Evolutionary conservation across 2,329 filamentous ascomycete genomes (phyloP).

Genomic region (Chaetothyriales sp.): DNA sequence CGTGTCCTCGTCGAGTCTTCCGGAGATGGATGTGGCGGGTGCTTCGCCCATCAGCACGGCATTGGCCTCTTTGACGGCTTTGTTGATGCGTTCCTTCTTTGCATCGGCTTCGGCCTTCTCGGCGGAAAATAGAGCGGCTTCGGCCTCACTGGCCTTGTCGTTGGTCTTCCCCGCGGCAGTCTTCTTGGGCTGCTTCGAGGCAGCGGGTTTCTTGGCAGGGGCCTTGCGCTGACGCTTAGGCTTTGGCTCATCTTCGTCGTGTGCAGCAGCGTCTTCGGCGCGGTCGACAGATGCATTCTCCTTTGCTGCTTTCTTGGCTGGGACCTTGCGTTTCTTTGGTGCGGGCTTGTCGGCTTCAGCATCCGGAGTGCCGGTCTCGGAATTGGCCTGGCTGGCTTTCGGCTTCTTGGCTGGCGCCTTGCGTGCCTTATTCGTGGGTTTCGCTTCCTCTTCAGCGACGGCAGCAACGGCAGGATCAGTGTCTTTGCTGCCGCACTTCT

Average conservation of each 20-base stretch:
- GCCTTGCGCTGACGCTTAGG: constrained; percentile 4
- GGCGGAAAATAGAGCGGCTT: neutral
- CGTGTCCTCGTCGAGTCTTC: too few species aligned
- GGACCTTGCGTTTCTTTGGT: constrained; percentile 10
- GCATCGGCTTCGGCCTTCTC: constrained; percentile 1
- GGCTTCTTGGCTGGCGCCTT: constrained; percentile 18
- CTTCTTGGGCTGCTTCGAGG: neutral
- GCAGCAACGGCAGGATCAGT: constrained; percentile 3
- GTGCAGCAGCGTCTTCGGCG: neutral
- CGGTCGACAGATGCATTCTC: constrained; percentile 2
- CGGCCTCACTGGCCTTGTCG: neutral
- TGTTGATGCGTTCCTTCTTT: constrained; percentile 3
- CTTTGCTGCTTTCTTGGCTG: constrained; percentile 8
- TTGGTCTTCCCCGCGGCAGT: too few species aligned
- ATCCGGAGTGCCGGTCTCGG: neutral
- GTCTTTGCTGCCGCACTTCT: constrained; percentile 5
- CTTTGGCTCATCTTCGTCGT: neutral
- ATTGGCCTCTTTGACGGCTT: constrained; percentile 1
- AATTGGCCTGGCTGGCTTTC: constrained; percentile 1
- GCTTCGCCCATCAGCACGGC: constrained; percentile 1
- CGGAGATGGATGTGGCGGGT: neutral
- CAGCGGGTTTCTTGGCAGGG: neutral
- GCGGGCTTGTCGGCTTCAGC: constrained; percentile 2
- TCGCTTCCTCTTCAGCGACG: constrained; percentile 7
- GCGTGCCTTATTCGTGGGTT: constrained; percentile 10